phyloP scores from a whole-genome alignment of 257 asterid species.

The Gentiana straminea region DNA sequence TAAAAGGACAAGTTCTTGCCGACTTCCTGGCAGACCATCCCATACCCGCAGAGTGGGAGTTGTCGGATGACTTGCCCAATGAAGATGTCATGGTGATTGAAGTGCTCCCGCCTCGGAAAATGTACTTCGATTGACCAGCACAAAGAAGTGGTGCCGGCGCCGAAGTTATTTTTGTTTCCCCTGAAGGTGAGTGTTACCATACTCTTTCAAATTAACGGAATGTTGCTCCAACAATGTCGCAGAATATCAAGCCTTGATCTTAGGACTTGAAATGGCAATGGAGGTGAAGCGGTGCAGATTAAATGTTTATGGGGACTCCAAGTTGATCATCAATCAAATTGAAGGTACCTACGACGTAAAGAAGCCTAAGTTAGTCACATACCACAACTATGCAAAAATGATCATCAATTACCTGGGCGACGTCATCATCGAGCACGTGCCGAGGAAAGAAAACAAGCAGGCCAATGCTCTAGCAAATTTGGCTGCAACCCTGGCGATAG shows the following conservation, averaged over 20 bases:
- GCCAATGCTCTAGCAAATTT: neutral
- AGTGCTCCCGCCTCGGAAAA: neutral
- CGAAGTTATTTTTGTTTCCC: neutral
- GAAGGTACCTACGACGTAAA: neutral
- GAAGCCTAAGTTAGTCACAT: neutral
- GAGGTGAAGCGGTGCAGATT: neutral
- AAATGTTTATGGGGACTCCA: neutral
- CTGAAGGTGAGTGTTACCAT: neutral
- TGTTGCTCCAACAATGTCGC: too few relatives aligned
- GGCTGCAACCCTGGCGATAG: neutral
- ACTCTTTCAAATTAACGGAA: neutral
- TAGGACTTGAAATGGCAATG: neutral
- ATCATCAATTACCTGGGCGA: neutral
- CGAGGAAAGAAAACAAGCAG: neutral
- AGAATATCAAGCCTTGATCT: too few relatives aligned
- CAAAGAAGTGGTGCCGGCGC: neutral
- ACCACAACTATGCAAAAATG: neutral
- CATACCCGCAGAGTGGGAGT: neutral
- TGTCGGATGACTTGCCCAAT: neutral
- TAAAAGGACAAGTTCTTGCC: neutral
- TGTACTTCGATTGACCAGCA: neutral
- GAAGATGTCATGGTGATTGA: neutral
- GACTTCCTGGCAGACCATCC: neutral
- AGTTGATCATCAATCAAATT: neutral
- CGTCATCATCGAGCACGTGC: neutral